Percentiles rank a stretch among this genome's conserved stretches.
These are phyloP conservation scores for Coniochaeta sp. DNA, from an alignment of 2,329 filamentous ascomycete genomes.

Conservation along the genomic window DNA sequence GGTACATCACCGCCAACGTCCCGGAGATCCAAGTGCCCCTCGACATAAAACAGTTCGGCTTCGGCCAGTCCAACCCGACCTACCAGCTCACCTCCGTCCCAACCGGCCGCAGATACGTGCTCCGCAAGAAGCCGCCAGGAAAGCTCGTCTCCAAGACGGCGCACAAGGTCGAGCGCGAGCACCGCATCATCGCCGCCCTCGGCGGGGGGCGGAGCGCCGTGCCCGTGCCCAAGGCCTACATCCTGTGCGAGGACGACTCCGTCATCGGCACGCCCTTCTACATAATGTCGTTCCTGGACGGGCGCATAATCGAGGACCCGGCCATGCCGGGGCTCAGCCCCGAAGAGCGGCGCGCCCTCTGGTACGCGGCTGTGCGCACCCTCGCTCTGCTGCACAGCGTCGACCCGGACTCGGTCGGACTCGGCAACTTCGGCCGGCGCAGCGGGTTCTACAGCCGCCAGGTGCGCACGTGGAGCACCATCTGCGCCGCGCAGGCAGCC, in stretches of 20 bases:
- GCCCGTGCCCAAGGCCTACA: slow-evolving; percentile 75
- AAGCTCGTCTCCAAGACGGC: slow-evolving; percentile 87
- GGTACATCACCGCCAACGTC: slow-evolving; percentile 71
- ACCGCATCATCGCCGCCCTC: slow-evolving; percentile 81
- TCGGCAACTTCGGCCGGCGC: slow-evolving; percentile 66
- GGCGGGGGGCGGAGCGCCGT: slow-evolving; percentile 68
- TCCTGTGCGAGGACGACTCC: slow-evolving; percentile 73
- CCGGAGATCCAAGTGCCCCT: slow-evolving; percentile 77
- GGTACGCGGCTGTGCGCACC: slow-evolving; percentile 76
- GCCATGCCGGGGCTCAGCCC: slow-evolving; percentile 66
- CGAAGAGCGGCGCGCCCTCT: slow-evolving; percentile 69
- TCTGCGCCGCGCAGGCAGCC: slow-evolving; percentile 70
- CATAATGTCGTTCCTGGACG: slow-evolving; percentile 93
- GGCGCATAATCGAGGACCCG: slow-evolving; percentile 87
- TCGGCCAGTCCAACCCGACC: slow-evolving; percentile 95
- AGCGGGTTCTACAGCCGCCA: slow-evolving; percentile 80
- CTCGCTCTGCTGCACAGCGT: slow-evolving; percentile 82
- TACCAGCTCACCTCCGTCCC: slow-evolving; percentile 73
- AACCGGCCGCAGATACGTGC: slow-evolving; percentile 66
- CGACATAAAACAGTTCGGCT: slow-evolving; percentile 92
- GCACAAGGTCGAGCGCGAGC: slow-evolving; percentile 94
- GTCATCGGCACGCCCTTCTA: slow-evolving; percentile 92
- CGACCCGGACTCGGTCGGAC: slow-evolving; percentile 55
- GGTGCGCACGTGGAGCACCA: slow-evolving; percentile 71
- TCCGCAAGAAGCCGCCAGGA: slow-evolving; percentile 98